Evolutionary conservation across 768 basidiomycete genomes (phyloP).

Genomic region (Amanita inopinata): DNA sequence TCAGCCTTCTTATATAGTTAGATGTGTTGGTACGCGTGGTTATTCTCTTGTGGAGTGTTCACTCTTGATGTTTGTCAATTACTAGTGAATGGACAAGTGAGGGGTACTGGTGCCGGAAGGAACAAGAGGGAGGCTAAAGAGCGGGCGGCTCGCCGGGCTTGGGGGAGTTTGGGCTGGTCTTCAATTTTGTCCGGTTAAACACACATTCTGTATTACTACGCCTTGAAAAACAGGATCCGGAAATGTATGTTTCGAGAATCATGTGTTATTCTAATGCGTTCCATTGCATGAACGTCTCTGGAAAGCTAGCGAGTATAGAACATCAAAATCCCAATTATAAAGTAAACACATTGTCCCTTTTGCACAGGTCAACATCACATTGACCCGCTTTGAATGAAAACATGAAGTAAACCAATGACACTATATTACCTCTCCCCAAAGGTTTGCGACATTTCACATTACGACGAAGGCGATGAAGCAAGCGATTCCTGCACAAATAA

Average conservation of each 20-base stretch:
- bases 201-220: too few species aligned
- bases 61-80: not conserved
- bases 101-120: not conserved
- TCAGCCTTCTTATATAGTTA: not conserved
- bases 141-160: not conserved
- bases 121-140: constrained; percentile 3
- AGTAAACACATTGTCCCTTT: not conserved
- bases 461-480: constrained; percentile 4
- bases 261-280: too few species aligned
- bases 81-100: constrained; percentile 1
- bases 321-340: not conserved
- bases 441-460: not conserved
- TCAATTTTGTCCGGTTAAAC: not conserved
- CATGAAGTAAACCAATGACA: not conserved
- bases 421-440: not conserved
- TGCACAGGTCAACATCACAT: constrained; percentile 2
- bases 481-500: constrained; percentile 1
- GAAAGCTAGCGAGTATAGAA: too few species aligned
- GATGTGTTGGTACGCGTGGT: constrained; percentile 1
- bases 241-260: too few species aligned
- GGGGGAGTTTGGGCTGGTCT: not conserved
- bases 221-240: too few species aligned
- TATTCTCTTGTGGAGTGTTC: not conserved
- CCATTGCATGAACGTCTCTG: too few species aligned
- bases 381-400: too few species aligned